Base-by-base conservation (phyloP, 1,284 basidiomycete genomes). In the Malassezia furfur region DNA sequence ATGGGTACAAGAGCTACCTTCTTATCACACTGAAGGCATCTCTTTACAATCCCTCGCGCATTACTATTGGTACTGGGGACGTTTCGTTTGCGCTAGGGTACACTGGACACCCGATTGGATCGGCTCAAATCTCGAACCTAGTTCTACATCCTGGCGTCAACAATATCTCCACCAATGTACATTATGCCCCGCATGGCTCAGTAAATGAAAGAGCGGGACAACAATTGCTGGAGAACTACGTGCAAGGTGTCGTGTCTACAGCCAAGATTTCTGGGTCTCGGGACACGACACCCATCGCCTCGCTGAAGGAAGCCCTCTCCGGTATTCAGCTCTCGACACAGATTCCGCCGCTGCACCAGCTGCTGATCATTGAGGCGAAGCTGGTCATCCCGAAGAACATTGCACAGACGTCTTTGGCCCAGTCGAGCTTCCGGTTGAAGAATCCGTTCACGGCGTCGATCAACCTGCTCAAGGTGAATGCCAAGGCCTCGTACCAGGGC, bases 391-490 rank as follows among this genome's bases (percentile, higher is more conserved):
- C 75, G n/a, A 64, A 63, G 46, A 60, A 75, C 61, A 74, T 76
- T 49, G 69, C 65, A 5, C 61, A 70, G 56, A 67, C 61, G 10
- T 3, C 12, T 9, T 53, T 58, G 12, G 69, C 68, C 3, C 51
- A 59, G 51, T 62, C 62, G 25, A 60, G 62, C 19, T 70, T 72
- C 54, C 63, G 76, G 1, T 77, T 87, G 41, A 76, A 77, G 14
- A 88, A 87, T 66, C 85, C 85, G 2, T 87, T 87, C 76, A 86
- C 84, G 0, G 85, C 85, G 12, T 82, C 81, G 64, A 82, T 87
- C 72, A 85, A 84, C 68, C 72, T 87, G 17, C 67, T 84, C 32
- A 72, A 77, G 53, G 76, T 87, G 17, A 76, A 76, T 10, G 81
- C 84, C 1, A 79, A 74, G 3, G 85, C 81, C 0, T 80, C 61